Conservation (phyloP, 176 grass and related monocot species). For the Stipa capillata region DNA sequence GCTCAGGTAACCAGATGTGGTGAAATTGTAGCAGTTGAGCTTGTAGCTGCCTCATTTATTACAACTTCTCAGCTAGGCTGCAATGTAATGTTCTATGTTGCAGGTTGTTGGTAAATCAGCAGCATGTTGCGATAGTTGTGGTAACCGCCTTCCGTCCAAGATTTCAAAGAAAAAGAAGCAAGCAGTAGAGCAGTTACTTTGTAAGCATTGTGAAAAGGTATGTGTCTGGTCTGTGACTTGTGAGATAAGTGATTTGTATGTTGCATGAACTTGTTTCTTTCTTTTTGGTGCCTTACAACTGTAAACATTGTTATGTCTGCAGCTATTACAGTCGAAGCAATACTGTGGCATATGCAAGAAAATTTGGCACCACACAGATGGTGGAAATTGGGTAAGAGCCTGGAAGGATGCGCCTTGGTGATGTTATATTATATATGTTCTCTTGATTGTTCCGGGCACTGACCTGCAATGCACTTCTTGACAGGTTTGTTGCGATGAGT, state of each 20-base stretch:
- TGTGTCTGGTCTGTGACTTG: neutral
- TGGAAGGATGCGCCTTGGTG: neutral
- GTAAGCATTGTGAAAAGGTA: conserved; percentile 72
- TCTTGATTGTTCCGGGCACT: neutral
- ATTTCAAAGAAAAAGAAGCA: conserved; percentile 59
- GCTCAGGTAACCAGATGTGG: conserved; percentile 23
- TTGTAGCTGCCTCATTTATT: neutral
- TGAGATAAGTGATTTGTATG: neutral
- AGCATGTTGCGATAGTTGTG: conserved; percentile 52
- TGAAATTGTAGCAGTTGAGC: neutral
- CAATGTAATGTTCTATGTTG: conserved; percentile 11
- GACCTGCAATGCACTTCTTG: neutral
- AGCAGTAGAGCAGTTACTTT: conserved; percentile 34
- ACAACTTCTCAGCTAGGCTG: neutral
- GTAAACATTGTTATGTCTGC: conserved; percentile 19
- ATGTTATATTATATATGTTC: conserved; percentile 16
- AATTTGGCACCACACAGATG: conserved; percentile 96
- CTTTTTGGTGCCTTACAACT: neutral
- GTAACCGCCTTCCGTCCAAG: conserved; percentile 40
- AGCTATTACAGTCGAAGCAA: conserved; percentile 84
- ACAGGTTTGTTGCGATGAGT: conserved; percentile 89
- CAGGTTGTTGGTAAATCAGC: conserved; percentile 43
- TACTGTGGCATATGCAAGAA: conserved; percentile 97
- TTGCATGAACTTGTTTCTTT: neutral
- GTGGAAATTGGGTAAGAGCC: conserved; percentile 80